phyloP scores from a whole-genome alignment of 208 protist genomes.

The Trypanosoma platydactyli region DNA sequence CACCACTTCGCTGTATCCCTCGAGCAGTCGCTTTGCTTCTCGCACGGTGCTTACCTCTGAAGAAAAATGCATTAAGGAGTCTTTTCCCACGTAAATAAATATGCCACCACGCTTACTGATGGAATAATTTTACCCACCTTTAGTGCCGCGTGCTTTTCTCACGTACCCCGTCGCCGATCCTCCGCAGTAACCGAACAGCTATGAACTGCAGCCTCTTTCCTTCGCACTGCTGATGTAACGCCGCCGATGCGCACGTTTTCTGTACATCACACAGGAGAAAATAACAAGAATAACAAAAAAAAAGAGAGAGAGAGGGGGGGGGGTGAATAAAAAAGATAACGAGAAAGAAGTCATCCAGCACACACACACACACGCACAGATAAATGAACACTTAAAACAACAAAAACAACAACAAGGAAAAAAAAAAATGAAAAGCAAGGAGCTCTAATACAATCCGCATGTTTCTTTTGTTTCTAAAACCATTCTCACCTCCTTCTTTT shows the following conservation, averaged over 20 bases:
- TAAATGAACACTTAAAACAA: slow-evolving; percentile 29
- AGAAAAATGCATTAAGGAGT: slow-evolving; percentile 8
- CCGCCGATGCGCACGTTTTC: too few relatives aligned
- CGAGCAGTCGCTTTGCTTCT: slow-evolving; percentile 1
- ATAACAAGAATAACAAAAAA: slow-evolving; percentile 9
- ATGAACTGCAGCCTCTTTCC: too few relatives aligned
- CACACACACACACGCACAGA: slow-evolving; percentile 18
- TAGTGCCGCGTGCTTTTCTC: not conserved
- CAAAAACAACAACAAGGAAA: slow-evolving; percentile 1
- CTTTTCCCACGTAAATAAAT: too few relatives aligned
- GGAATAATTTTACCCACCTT: not conserved
- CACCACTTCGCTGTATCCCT: slow-evolving; percentile 4
- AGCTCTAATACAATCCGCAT: slow-evolving; percentile 3
- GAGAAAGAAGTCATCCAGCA: slow-evolving; percentile 2
- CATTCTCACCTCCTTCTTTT: slow-evolving; percentile 26
- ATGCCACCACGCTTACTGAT: too few relatives aligned
- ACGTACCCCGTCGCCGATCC: not conserved
- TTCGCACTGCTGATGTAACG: too few relatives aligned
- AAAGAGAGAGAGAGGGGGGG: slow-evolving; percentile 13
- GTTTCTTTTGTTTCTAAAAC: slow-evolving; percentile 1
- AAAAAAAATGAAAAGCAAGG: slow-evolving; percentile 14
- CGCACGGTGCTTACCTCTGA: not conserved
- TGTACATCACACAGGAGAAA: not conserved
- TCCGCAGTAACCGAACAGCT: not conserved
- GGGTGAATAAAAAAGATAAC: slow-evolving; percentile 1